Conservation (phyloP, 2,329 filamentous ascomycete species). For the Arthrobotrys musiformis region DNA sequence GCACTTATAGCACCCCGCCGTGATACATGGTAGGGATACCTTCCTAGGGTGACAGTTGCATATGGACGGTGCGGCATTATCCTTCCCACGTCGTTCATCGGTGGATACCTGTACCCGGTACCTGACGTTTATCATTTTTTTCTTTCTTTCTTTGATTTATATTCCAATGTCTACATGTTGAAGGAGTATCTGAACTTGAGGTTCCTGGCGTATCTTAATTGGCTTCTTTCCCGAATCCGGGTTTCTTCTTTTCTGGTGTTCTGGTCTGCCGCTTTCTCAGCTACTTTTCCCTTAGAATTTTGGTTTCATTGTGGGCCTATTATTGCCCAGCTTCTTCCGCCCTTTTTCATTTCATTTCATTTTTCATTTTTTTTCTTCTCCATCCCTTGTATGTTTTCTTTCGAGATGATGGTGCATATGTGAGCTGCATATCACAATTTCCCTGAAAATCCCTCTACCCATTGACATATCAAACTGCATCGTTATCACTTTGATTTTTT, state of each 20-base stretch:
- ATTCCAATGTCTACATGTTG: neutral
- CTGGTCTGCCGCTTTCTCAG: constrained; percentile 9
- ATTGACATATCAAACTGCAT: neutral
- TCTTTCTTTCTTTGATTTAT: neutral
- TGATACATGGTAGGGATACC: neutral
- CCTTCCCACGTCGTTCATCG: constrained; percentile 14
- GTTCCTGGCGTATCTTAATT: constrained; percentile 26
- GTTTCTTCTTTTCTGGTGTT: constrained; percentile 13
- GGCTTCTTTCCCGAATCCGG: constrained; percentile 1
- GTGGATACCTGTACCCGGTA: constrained; percentile 33
- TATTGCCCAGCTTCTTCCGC: neutral
- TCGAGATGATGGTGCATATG: neutral
- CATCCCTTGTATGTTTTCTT: neutral
- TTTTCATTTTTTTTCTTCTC: no score
- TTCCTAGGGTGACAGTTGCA: constrained; percentile 3
- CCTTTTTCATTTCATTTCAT: no score
- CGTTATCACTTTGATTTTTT: neutral
- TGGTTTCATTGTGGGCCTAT: constrained; percentile 14
- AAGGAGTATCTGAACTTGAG: constrained; percentile 9
- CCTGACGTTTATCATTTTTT: neutral
- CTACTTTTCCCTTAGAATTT: constrained; percentile 17
- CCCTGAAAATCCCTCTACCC: neutral
- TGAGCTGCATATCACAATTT: neutral
- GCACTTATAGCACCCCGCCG: constrained; percentile 24
- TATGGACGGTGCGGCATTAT: constrained; percentile 3